Evolutionary conservation across 208 protist genomes (phyloP).

Genomic region (Leishmania tropica): DNA sequence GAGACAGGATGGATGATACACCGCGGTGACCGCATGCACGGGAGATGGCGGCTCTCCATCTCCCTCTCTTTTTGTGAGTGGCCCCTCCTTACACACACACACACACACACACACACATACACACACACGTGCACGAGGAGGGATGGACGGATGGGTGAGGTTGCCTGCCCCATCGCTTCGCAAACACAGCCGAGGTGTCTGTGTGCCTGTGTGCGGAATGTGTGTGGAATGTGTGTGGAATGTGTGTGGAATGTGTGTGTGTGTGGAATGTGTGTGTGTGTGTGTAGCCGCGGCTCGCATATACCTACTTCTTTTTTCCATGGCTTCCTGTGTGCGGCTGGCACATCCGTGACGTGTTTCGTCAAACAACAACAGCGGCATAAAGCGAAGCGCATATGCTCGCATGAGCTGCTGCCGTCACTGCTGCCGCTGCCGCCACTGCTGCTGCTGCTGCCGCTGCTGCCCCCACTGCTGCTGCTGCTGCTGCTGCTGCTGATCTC

Average conservation of each 20-base stretch:
- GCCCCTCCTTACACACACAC: neutral
- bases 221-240: slow-evolving; percentile 7
- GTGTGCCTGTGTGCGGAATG: neutral
- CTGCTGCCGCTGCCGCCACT: too few relatives aligned
- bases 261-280: neutral
- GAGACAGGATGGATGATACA: neutral
- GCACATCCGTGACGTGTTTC: neutral
- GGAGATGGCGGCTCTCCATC: neutral
- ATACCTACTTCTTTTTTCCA: too few relatives aligned
- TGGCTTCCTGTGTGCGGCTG: neutral
- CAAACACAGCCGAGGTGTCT: neutral
- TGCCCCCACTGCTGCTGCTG: too few relatives aligned
- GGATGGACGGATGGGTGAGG: neutral
- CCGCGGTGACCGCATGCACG: neutral
- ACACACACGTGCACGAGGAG: too few relatives aligned
- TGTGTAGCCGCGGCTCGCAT: neutral
- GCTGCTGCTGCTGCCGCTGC: too few relatives aligned
- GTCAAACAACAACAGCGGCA: too few relatives aligned
- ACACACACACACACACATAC: too few relatives aligned
- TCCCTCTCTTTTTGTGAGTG: neutral
- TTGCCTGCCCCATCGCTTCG: neutral
- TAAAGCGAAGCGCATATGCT: neutral
- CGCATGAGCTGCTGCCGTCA: neutral
- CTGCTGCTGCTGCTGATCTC: neutral
- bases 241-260: neutral